Conservation (phyloP, 495 filamentous ascomycete species). For the Tuber melanosporum region DNA sequence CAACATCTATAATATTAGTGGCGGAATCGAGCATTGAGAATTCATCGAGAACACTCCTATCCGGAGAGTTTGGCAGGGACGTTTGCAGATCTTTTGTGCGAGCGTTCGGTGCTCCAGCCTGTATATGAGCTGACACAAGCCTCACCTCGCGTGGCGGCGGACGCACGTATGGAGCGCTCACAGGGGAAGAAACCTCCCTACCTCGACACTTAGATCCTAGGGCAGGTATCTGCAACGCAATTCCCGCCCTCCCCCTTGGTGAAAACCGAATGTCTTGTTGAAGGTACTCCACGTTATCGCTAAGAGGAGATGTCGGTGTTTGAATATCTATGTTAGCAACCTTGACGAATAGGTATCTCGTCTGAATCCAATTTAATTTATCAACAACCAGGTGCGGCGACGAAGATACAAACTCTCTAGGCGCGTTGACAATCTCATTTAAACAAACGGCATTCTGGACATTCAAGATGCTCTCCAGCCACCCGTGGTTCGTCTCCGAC, state of each 20-base stretch:
- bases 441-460: conserved; percentile 61
- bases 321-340: conserved; percentile 8
- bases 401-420: conserved; percentile 53
- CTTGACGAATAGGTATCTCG: conserved; percentile 73
- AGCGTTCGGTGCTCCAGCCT: not conserved
- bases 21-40: not conserved
- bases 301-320: not conserved
- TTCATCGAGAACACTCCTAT: not conserved
- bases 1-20: not conserved
- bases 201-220: not conserved
- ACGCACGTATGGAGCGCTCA: not conserved
- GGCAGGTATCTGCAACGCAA: not conserved
- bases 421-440: conserved; percentile 80
- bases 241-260: not conserved
- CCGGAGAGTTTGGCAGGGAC: not conserved
- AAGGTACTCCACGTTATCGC: not conserved
- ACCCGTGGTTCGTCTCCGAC: conserved; percentile 40
- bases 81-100: not conserved
- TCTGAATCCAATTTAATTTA: conserved; percentile 82
- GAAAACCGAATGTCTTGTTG: not conserved
- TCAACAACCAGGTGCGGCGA: conserved; percentile 64
- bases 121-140: no score
- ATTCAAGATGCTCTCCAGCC: conserved; percentile 61
- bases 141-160: no score
- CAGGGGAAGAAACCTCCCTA: not conserved